Percentiles rank a stretch among this genome's conserved stretches.
phyloP scores from a whole-genome alignment of 2,329 filamentous ascomycete genomes.

The Alternaria sp. region DNA sequence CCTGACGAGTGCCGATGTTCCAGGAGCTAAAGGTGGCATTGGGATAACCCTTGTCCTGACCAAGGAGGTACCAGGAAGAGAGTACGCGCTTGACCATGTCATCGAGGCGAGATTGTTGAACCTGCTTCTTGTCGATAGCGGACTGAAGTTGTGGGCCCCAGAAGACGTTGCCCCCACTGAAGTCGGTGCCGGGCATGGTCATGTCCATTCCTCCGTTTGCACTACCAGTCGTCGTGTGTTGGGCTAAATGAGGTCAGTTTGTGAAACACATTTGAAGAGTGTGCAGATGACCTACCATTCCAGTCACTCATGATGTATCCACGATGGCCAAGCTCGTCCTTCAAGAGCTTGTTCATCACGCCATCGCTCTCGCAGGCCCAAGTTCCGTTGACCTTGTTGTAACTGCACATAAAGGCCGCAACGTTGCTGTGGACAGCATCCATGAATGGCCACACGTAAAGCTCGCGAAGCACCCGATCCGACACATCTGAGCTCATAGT shows the following conservation, averaged over 20 bases:
- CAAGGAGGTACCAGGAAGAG: conserved; percentile 57
- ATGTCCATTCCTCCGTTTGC: conserved; percentile 60
- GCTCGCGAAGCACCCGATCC: conserved; percentile 76
- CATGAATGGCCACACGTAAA: conserved; percentile 80
- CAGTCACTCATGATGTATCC: conserved; percentile 57
- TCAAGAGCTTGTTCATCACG: conserved; percentile 58
- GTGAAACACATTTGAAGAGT: neutral
- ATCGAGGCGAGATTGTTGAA: conserved; percentile 49
- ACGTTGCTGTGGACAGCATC: conserved; percentile 74
- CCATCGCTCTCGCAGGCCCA: conserved; percentile 59
- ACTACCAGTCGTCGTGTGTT: conserved; percentile 53
- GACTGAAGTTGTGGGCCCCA: conserved; percentile 63
- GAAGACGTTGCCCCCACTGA: conserved; percentile 53
- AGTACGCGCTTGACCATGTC: conserved; percentile 55
- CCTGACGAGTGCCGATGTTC: conserved; percentile 49
- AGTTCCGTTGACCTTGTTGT: conserved; percentile 56
- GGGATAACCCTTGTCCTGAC: conserved; percentile 55
- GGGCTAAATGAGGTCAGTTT: conserved; percentile 37
- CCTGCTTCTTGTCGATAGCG: conserved; percentile 59
- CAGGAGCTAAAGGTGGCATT: conserved; percentile 55
- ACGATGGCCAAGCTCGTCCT: conserved; percentile 59
- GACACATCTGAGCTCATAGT: conserved; percentile 65
- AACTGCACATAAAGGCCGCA: conserved; percentile 56
- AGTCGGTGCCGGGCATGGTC: conserved; percentile 61
- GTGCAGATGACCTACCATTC: conserved; percentile 28